A percentile compares a stretch with the other conserved stretches of the same genome.
phyloP scores from a whole-genome alignment of 805 yeast species.

The Lachancea sp. region DNA sequence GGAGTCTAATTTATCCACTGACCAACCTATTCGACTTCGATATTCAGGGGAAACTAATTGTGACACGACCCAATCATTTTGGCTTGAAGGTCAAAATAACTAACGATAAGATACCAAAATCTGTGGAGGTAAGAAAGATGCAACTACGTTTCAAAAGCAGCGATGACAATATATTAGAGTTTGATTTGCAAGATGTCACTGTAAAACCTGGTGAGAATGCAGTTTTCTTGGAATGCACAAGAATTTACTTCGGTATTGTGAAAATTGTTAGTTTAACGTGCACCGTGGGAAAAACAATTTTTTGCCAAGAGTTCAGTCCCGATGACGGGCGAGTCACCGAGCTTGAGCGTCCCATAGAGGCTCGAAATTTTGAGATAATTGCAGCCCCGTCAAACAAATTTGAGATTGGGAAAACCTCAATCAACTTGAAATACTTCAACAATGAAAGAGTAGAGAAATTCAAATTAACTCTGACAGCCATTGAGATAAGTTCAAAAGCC shows the following conservation, averaged over 20 bases:
- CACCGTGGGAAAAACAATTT: slow-evolving; percentile 22
- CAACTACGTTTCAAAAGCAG: slow-evolving; percentile 16
- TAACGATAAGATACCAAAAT: slow-evolving; percentile 16
- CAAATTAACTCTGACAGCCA: slow-evolving; percentile 8
- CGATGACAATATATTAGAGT: slow-evolving; percentile 13
- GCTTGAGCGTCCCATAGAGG: slow-evolving; percentile 16
- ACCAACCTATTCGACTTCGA: slow-evolving; percentile 20
- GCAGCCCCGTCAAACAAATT: slow-evolving; percentile 15
- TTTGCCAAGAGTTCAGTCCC: slow-evolving; percentile 21
- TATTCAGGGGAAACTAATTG: slow-evolving; percentile 4
- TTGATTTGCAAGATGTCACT: slow-evolving; percentile 8
- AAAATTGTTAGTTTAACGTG: slow-evolving; percentile 19
- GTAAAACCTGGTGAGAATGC: slow-evolving; percentile 9
- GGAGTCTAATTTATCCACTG: slow-evolving; percentile 21
- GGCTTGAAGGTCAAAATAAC: slow-evolving; percentile 15
- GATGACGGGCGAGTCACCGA: slow-evolving; percentile 5
- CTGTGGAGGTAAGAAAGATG: slow-evolving; percentile 15
- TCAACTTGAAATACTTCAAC: slow-evolving; percentile 15
- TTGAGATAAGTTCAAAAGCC: neutral
- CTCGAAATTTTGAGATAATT: slow-evolving; percentile 15
- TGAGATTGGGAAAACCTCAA: slow-evolving; percentile 17
- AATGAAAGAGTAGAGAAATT: slow-evolving; percentile 5
- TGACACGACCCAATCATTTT: slow-evolving; percentile 17
- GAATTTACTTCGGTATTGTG: slow-evolving; percentile 23
- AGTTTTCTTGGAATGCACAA: slow-evolving; percentile 14